Base-by-base conservation (phyloP, 257 asterid genomes). In the Verbena officinalis region DNA sequence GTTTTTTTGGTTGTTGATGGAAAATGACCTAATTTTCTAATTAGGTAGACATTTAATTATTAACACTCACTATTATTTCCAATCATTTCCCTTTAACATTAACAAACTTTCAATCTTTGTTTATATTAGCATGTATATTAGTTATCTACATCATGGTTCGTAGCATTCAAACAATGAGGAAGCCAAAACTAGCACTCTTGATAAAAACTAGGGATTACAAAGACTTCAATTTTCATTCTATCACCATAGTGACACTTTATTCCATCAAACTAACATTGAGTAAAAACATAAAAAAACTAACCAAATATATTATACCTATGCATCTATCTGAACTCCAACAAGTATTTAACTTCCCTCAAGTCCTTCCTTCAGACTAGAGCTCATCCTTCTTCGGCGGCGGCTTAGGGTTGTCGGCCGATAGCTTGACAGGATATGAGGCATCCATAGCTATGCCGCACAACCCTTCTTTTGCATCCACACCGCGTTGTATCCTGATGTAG, bases 381-480 rank as follows among this genome's bases (percentile, higher is more conserved):
- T 88, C 95, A 68, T 86, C 96, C 70, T 80, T 84, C 0, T 58
- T 21, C 17, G 83, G 33, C 33, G 33, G 74, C 39, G 72, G 60
- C 45, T 69, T 79, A 0, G 91, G 91, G 39, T 88, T 82, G 43
- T 78, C 71, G 0, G 91, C 33, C 2, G 85, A 73, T 45, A 69
- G n/a, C 73, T 88, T 88, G 63, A 88, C 9, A 1, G 96, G 96
- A 46, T 88, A 88, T 12, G 96, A 76, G 10, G 95, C 91, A 27
- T 86, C 83, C 86, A 82, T 84, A 21, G 95, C 83, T 50, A 88
- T 82, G 9, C 96, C 96, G 70, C 96, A 88, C 19, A 84, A 38
- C 17, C 95, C 96, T 36, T 73, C 95, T 45, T 66, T 10, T 12
- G 79, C 79, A 21, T 66, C 69, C 2, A 76, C 73, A 6, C 71